Evolutionary conservation across 352 stramenopile species (phyloP).

Genomic region (Phytophthora parvispora): DNA sequence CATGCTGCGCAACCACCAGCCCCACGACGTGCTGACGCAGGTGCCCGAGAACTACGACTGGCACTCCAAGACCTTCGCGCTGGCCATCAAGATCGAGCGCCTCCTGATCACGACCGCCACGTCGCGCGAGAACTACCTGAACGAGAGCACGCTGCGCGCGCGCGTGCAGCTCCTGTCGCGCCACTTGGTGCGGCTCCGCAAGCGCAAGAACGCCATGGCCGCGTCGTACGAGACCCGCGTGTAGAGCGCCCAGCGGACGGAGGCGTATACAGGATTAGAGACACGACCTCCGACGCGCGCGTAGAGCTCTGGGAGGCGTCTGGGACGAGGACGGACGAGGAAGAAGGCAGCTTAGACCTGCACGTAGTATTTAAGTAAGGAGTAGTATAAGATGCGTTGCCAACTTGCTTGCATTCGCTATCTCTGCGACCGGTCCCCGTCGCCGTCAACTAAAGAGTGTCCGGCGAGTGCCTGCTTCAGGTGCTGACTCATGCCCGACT

Average conservation of each 20-base stretch:
- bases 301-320: too few species aligned
- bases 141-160: conserved; percentile 56
- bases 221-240: conserved; percentile 25
- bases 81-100: conserved; percentile 71
- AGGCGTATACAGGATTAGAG: conserved; percentile 25
- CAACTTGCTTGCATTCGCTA: conserved; percentile 4
- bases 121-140: conserved; percentile 65
- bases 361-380: conserved; percentile 43
- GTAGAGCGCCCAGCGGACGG: conserved; percentile 17
- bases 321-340: not conserved
- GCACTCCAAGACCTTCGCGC: conserved; percentile 69
- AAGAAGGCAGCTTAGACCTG: conserved; percentile 27
- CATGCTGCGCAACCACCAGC: conserved; percentile 65
- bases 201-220: conserved; percentile 64
- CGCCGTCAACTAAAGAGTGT: conserved; percentile 19
- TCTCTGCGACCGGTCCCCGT: conserved; percentile 9
- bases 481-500: conserved; percentile 12
- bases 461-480: not conserved
- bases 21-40: conserved; percentile 66
- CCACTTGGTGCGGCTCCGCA: conserved; percentile 60
- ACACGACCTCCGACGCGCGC: not conserved
- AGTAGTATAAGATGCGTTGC: conserved; percentile 37
- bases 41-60: conserved; percentile 69
- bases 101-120: conserved; percentile 64
- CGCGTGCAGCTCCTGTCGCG: conserved; percentile 63